phyloP scores from a whole-genome alignment of 2,329 filamentous ascomycete genomes.

The Penicillium polonicum region DNA sequence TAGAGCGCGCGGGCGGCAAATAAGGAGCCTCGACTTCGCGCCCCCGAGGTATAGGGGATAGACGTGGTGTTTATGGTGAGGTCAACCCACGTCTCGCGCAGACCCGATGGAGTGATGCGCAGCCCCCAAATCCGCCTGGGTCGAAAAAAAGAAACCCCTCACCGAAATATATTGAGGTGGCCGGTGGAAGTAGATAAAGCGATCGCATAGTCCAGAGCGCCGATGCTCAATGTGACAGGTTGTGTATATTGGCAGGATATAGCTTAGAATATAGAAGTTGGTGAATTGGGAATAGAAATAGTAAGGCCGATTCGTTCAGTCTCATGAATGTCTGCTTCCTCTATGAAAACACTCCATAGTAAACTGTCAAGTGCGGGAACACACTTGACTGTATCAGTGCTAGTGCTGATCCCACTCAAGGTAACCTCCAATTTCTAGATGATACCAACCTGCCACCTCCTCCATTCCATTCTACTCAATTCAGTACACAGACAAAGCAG shows the following conservation, averaged over 20 bases:
- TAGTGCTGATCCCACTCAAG: not conserved
- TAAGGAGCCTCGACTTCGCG: not conserved
- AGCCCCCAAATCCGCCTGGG: too few species aligned
- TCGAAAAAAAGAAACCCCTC: not conserved
- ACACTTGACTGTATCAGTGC: not conserved
- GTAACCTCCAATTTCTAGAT: not conserved
- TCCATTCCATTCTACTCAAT: not conserved
- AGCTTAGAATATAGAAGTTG: not conserved
- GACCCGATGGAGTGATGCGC: not conserved
- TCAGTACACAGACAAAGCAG: not conserved
- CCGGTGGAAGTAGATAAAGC: not conserved
- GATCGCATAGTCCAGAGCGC: not conserved
- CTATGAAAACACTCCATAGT: not conserved
- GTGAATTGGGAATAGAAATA: not conserved
- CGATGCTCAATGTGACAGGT: not conserved
- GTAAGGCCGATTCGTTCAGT: not conserved
- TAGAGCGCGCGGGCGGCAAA: constrained; percentile 18
- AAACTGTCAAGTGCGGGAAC: too few species aligned
- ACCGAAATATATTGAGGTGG: not conserved
- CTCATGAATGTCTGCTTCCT: not conserved
- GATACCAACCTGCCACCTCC: not conserved
- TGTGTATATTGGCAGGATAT: not conserved
- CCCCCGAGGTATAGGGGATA: not conserved
- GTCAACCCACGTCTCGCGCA: not conserved
- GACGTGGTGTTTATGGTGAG: not conserved